These are phyloP conservation scores for Penicillium paradoxum DNA, from an alignment of 495 filamentous ascomycete species.

Conservation along the genomic window DNA sequence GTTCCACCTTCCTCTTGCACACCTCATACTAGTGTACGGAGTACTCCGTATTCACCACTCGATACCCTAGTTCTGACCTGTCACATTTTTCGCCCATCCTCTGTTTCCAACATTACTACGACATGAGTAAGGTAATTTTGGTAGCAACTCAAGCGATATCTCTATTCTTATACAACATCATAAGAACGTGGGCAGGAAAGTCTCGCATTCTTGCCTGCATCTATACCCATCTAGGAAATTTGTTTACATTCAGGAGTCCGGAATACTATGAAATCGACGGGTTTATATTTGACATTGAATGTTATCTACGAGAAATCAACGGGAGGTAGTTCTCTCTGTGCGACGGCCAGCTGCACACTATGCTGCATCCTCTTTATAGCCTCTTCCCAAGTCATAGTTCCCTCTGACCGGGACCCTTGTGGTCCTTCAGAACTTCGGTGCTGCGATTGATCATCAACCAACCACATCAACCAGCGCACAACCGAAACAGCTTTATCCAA, in stretches of 20 bases:
- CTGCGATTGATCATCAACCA: slow-evolving; percentile 50
- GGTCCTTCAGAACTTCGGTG: slow-evolving; percentile 1
- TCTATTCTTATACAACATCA: no score
- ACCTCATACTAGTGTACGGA: no score
- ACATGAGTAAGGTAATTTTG: no score
- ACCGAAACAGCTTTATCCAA: slow-evolving; percentile 67
- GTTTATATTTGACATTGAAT: not conserved
- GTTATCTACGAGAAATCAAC: slow-evolving; percentile 47
- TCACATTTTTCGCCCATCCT: no score
- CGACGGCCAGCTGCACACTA: slow-evolving; percentile 56
- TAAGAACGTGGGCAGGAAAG: no score
- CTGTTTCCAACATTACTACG: no score
- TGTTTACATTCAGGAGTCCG: not conserved
- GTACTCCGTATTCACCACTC: not conserved
- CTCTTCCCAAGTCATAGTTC: slow-evolving; percentile 38
- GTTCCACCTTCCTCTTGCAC: no score
- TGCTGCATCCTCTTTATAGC: slow-evolving; percentile 53
- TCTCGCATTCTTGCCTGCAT: not conserved
- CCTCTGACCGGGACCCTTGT: slow-evolving; percentile 10
- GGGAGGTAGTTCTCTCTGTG: slow-evolving; percentile 56
- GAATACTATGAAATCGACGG: not conserved
- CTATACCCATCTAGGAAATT: not conserved
- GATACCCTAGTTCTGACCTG: not conserved
- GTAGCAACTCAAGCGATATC: no score
- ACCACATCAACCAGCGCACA: slow-evolving; percentile 66